Base-by-base conservation (phyloP, 179 eudicot species). In the Gypsophila paniculata region DNA sequence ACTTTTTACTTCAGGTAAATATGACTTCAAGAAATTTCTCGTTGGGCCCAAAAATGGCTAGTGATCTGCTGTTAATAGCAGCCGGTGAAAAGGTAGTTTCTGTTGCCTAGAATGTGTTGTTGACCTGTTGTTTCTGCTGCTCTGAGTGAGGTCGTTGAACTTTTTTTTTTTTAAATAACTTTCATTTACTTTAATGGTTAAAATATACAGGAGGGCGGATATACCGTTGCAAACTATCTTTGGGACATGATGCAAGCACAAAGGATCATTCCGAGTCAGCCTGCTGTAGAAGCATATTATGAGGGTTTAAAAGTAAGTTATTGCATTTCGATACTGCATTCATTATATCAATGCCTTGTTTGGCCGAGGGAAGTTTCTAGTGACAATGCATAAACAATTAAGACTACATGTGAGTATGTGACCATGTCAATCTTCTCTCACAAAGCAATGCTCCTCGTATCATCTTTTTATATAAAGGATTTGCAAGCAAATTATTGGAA, bases 211-310 rank as follows among this genome's bases (percentile, higher is more conserved):
- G 76, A 81, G 72, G 97, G 96, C 54, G 90, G 94, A 48, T 91
- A 84, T 77, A 88, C 86, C 13, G 62, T 77, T 29, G 96, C 97
- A 15, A 91, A 91, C 78, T 78, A 85, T 71, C 51, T 94, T 58
- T 94, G 99, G 99, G 99, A 94, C 82, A 73, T 85, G 83, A 81
- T 91, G 96, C 90, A 89, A 79, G 79, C 89, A 68, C 90, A 87
- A 63, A 80, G 73, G 4, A 19, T 79, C 14, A 53, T 48, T 60
- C 87, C 91, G 67, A 66, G 81, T 23, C 81, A 76, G 68, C 88
- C 94, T 67, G 97, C 87, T 61, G 88, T 88, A 67, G 88, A 86
- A 79, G 97, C 96, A 34, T 94, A 94, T 78, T 74, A 82, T 75
- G 70, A 71, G 11, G 96, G 96, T 76, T 84, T 94, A 72, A 94